Conservation (phyloP, 2,329 filamentous ascomycete genomes). For the Gyromitra esculenta region DNA sequence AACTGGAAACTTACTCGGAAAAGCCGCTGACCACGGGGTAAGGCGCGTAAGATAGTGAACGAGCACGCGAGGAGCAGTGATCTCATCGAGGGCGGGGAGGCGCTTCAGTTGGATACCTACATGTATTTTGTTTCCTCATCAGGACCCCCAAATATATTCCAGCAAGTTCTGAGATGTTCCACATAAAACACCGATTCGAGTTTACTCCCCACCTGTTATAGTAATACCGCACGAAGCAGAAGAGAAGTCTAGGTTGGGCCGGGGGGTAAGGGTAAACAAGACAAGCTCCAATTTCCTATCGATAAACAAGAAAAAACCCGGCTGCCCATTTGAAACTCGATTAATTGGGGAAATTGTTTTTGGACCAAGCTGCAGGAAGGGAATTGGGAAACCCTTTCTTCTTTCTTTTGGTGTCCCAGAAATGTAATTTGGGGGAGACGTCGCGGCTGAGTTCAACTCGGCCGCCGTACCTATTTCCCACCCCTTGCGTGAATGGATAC, state of each 20-base stretch:
- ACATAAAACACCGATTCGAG: slow-evolving; percentile 41
- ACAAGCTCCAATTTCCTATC: slow-evolving; percentile 37
- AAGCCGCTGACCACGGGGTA: slow-evolving; percentile 30
- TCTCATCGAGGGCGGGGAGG: slow-evolving; percentile 38
- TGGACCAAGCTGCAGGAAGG: slow-evolving; percentile 38
- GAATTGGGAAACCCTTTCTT: slow-evolving; percentile 25
- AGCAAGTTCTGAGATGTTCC: slow-evolving; percentile 39
- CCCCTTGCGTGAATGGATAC: slow-evolving; percentile 35
- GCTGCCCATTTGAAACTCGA: slow-evolving; percentile 28
- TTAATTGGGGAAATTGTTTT: slow-evolving; percentile 45
- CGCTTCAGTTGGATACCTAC: slow-evolving; percentile 21
- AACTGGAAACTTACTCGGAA: slow-evolving; percentile 33
- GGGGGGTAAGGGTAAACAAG: slow-evolving; percentile 14
- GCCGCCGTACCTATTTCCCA: slow-evolving; percentile 17
- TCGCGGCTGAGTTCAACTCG: slow-evolving; percentile 33
- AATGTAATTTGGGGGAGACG: slow-evolving; percentile 24
- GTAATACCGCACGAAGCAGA: slow-evolving; percentile 44
- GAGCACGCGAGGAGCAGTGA: slow-evolving; percentile 27
- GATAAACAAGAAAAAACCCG: slow-evolving; percentile 42
- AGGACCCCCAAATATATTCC: slow-evolving; percentile 18
- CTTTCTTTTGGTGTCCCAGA: background rate
- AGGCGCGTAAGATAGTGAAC: slow-evolving; percentile 38
- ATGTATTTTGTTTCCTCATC: slow-evolving; percentile 10
- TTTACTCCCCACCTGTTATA: slow-evolving; percentile 21
- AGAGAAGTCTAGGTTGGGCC: background rate